Evolutionary conservation across 331 rosid genomes (phyloP).

Genomic region (Quercus phellos): DNA sequence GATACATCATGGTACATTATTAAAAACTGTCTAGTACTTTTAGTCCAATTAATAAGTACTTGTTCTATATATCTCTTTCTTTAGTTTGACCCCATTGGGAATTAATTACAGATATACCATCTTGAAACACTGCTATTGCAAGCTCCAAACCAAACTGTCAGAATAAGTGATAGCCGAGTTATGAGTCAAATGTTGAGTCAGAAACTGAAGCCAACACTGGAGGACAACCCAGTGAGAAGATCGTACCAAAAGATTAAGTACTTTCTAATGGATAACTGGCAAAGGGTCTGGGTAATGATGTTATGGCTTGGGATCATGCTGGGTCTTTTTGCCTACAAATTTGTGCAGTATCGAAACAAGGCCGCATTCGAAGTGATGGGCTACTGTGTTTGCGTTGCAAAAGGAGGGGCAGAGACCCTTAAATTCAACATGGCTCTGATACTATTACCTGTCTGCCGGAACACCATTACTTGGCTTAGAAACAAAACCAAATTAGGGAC

Average conservation of each 20-base stretch:
- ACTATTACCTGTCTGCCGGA: slow-evolving; percentile 75
- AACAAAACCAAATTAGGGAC: slow-evolving; percentile 71
- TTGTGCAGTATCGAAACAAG: slow-evolving; percentile 52
- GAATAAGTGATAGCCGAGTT: slow-evolving; percentile 62
- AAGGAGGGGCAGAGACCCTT: slow-evolving; percentile 93
- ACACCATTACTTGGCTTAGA: slow-evolving; percentile 90
- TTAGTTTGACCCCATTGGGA: background rate
- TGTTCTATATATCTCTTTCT: background rate
- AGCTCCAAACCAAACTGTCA: slow-evolving; percentile 67
- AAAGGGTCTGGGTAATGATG: slow-evolving; percentile 65
- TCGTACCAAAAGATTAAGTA: slow-evolving; percentile 33
- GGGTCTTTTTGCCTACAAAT: slow-evolving; percentile 66
- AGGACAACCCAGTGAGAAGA: slow-evolving; percentile 43
- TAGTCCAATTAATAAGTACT: background rate
- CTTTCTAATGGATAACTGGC: slow-evolving; percentile 77
- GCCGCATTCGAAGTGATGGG: slow-evolving; percentile 70
- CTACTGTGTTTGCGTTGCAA: slow-evolving; percentile 77
- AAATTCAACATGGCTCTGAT: slow-evolving; percentile 90
- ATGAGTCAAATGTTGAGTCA: slow-evolving; percentile 70
- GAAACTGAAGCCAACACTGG: slow-evolving; percentile 64
- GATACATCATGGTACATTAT: slow-evolving; percentile 64
- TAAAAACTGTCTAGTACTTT: background rate
- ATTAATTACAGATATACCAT: slow-evolving; percentile 39
- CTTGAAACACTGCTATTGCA: slow-evolving; percentile 70
- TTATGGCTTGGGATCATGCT: slow-evolving; percentile 56